Conservation (phyloP, 495 filamentous ascomycete species). For the Venustampulla echinocandica region DNA sequence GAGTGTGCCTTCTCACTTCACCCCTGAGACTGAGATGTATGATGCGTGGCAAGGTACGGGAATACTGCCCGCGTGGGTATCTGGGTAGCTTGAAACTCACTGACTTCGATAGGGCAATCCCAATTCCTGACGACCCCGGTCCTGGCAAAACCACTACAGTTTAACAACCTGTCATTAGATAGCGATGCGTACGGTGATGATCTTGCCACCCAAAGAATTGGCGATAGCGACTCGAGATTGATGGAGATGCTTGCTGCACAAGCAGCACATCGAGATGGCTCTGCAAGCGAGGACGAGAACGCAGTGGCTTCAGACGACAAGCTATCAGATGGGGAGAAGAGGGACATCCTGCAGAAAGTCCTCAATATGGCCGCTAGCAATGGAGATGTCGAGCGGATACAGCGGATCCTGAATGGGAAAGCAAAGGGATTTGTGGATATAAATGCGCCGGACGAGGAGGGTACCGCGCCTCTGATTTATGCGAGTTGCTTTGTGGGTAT, state of each 20-base stretch:
- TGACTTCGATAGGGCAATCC: conserved; percentile 65
- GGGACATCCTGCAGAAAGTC: conserved; percentile 69
- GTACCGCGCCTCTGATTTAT: conserved; percentile 91
- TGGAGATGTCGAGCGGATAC: conserved; percentile 77
- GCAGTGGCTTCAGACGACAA: conserved; percentile 64
- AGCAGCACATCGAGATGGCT: conserved; percentile 69
- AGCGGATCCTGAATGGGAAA: conserved; percentile 64
- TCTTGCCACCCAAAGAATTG: conserved; percentile 47
- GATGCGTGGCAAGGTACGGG: conserved; percentile 92
- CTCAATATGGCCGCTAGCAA: conserved; percentile 96
- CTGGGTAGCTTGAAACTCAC: conserved; percentile 10
- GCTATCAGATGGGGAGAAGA: conserved; percentile 69
- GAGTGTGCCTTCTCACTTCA: conserved; percentile 41
- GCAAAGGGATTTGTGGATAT: conserved; percentile 75
- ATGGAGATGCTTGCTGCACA: conserved; percentile 96
- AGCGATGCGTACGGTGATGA: conserved; percentile 61
- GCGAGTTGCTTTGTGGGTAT: conserved; percentile 92
- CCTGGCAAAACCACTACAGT: conserved; percentile 70
- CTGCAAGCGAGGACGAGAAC: conserved; percentile 68
- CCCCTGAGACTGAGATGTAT: conserved; percentile 89
- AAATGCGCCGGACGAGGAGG: conserved; percentile 87
- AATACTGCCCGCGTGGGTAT: not conserved
- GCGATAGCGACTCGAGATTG: conserved; percentile 76
- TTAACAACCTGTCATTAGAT: conserved; percentile 72
- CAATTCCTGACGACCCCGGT: conserved; percentile 85